These are phyloP conservation scores for Sporothrix pallida DNA, from an alignment of 2,329 filamentous ascomycete genomes.

Conservation along the genomic window DNA sequence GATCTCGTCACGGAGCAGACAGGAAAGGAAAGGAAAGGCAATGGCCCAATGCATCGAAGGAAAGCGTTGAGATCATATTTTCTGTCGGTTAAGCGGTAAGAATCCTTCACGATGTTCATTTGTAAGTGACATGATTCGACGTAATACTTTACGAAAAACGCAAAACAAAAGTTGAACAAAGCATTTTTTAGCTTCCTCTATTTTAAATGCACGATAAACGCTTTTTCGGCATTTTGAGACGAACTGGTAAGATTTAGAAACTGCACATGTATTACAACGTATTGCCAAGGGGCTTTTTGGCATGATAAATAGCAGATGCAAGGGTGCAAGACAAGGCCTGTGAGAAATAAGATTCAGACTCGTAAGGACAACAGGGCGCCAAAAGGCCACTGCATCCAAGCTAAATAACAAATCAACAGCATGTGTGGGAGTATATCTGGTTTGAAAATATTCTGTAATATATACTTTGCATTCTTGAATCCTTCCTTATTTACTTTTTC, in stretches of 20 bases:
- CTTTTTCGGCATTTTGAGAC: slow-evolving; percentile 13
- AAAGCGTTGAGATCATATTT: neutral
- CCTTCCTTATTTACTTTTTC: too few species aligned
- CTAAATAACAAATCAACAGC: neutral
- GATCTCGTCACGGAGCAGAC: neutral
- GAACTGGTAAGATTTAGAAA: neutral
- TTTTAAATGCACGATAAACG: neutral
- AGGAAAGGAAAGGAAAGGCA: neutral
- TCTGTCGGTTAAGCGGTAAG: neutral
- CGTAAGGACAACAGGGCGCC: neutral
- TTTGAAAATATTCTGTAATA: too few species aligned
- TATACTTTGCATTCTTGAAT: too few species aligned
- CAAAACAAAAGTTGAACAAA: neutral
- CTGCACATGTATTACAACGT: neutral
- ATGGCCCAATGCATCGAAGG: neutral
- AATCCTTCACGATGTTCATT: neutral
- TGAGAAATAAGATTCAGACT: neutral
- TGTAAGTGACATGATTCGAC: neutral
- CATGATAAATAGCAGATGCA: neutral
- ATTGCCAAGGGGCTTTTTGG: neutral
- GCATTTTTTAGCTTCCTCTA: neutral
- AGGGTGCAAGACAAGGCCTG: neutral
- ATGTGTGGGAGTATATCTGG: too few species aligned
- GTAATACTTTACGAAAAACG: neutral
- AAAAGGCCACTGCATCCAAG: neutral